phyloP scores from a whole-genome alignment of 805 yeast species.

The Cyberlindnera maclurae region DNA sequence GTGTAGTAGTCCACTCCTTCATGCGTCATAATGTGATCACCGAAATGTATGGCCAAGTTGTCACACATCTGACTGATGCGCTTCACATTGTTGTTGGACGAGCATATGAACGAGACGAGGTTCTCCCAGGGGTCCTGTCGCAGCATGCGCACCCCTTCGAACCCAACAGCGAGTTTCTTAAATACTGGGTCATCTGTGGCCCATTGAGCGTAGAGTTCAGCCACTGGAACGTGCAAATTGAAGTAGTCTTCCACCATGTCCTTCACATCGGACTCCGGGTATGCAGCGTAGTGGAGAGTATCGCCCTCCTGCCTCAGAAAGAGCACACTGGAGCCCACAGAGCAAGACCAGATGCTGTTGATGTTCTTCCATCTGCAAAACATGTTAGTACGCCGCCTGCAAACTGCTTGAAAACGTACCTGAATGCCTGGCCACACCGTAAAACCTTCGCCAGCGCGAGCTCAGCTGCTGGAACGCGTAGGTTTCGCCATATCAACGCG shows the following conservation, averaged over 20 bases:
- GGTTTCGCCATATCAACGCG: slow-evolving; percentile 14
- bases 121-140: slow-evolving; percentile 98
- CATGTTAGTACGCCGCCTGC: not conserved
- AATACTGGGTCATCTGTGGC: slow-evolving; percentile 43
- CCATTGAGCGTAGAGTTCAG: slow-evolving; percentile 58
- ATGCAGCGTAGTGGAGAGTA: slow-evolving; percentile 44
- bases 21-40: slow-evolving; percentile 46
- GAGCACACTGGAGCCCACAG: slow-evolving; percentile 52
- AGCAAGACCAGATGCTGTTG: slow-evolving; percentile 59
- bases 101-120: slow-evolving; percentile 81
- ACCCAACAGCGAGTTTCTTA: slow-evolving; percentile 28
- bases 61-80: slow-evolving; percentile 92
- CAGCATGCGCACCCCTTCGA: slow-evolving; percentile 73
- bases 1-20: slow-evolving; percentile 54
- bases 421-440: slow-evolving; percentile 80
- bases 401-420: slow-evolving; percentile 19
- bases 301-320: slow-evolving; percentile 54
- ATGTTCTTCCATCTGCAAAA: slow-evolving; percentile 58
- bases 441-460: slow-evolving; percentile 57
- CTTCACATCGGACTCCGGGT: slow-evolving; percentile 31
- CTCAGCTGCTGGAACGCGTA: slow-evolving; percentile 31
- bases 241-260: slow-evolving; percentile 60
- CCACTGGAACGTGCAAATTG: slow-evolving; percentile 51
- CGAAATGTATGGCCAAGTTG: slow-evolving; percentile 62
- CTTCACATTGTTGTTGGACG: slow-evolving; percentile 92